These are phyloP conservation scores for Monoraphidium neglectum DNA, from an alignment of 139 green algal genomes.

Conservation along the genomic window DNA sequence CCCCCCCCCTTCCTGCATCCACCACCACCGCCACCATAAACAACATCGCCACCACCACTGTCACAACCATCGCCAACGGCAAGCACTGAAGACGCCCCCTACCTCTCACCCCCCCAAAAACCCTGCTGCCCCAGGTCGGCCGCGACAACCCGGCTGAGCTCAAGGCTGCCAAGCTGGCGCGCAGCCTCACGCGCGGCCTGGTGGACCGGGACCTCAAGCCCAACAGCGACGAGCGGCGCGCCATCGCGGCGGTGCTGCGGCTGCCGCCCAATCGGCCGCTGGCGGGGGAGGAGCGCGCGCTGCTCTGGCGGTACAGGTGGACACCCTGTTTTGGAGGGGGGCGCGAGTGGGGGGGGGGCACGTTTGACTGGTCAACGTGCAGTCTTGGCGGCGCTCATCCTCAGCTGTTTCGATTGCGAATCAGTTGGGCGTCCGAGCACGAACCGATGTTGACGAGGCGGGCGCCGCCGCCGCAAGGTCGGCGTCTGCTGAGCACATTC, in stretches of 20 bases:
- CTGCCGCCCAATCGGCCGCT: slow-evolving; percentile 71
- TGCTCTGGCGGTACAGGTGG: slow-evolving; percentile 90
- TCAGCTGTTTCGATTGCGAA: no score
- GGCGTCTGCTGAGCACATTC: no score
- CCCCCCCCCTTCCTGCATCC: no score
- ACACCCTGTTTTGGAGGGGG: background rate
- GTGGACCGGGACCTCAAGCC: slow-evolving; percentile 86
- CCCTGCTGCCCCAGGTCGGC: slow-evolving; percentile 59
- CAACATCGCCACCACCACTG: background rate
- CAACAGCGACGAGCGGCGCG: slow-evolving; percentile 69
- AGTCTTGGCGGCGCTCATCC: no score
- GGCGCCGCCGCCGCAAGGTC: no score
- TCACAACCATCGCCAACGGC: background rate
- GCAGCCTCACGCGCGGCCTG: slow-evolving; percentile 64
- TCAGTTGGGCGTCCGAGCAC: no score
- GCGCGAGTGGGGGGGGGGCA: no score
- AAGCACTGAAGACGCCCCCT: background rate
- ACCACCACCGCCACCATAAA: no score
- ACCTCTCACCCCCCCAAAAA: background rate
- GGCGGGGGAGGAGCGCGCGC: slow-evolving; percentile 50
- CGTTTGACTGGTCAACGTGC: no score
- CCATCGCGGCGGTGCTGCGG: slow-evolving; percentile 38
- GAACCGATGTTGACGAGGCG: no score
- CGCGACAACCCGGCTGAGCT: slow-evolving; percentile 86
- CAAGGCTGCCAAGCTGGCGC: slow-evolving; percentile 93